These are phyloP conservation scores for Aspergillus udagawae DNA, from an alignment of 2,329 filamentous ascomycete species.

Conservation along the genomic window DNA sequence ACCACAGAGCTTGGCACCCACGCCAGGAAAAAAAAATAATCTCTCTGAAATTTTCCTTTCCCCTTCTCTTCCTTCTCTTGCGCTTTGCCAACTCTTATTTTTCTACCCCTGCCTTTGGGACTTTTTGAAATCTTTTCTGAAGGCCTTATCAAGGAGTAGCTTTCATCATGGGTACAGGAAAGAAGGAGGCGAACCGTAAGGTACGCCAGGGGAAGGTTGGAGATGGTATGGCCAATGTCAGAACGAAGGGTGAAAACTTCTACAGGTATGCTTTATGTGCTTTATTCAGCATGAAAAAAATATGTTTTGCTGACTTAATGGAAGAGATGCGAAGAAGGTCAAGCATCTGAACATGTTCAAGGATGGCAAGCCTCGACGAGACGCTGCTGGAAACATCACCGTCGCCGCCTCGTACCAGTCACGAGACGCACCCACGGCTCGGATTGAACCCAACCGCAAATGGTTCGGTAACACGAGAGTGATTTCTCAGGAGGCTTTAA, in stretches of 20 bases:
- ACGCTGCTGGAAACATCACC: conserved; percentile 77
- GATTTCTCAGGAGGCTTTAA: conserved; percentile 84
- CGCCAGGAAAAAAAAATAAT: conserved; percentile 28
- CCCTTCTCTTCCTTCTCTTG: conserved; percentile 27
- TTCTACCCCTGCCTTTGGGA: conserved; percentile 25
- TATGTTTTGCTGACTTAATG: conserved; percentile 9
- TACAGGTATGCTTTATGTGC: conserved; percentile 62
- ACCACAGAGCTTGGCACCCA: conserved; percentile 29
- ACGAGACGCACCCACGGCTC: conserved; percentile 72
- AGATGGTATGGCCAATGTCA: conserved; percentile 89
- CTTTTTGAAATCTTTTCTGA: conserved; percentile 23
- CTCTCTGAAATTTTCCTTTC: conserved; percentile 15
- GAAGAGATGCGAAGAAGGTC: conserved; percentile 72
- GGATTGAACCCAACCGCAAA: conserved; percentile 92
- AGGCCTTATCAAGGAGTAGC: conserved; percentile 15
- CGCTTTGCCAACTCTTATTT: conserved; percentile 28
- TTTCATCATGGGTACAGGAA: conserved; percentile 73
- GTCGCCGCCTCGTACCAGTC: conserved; percentile 82
- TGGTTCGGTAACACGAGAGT: conserved; percentile 96
- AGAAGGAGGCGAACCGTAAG: conserved; percentile 84
- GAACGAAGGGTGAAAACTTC: conserved; percentile 96
- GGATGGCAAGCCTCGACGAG: conserved; percentile 76
- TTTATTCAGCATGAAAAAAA: neutral
- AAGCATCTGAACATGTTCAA: conserved; percentile 88
- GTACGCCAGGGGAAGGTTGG: conserved; percentile 78